Base-by-base conservation (phyloP, 2,329 filamentous ascomycete species). In the Allantophomopsis cytisporea region DNA sequence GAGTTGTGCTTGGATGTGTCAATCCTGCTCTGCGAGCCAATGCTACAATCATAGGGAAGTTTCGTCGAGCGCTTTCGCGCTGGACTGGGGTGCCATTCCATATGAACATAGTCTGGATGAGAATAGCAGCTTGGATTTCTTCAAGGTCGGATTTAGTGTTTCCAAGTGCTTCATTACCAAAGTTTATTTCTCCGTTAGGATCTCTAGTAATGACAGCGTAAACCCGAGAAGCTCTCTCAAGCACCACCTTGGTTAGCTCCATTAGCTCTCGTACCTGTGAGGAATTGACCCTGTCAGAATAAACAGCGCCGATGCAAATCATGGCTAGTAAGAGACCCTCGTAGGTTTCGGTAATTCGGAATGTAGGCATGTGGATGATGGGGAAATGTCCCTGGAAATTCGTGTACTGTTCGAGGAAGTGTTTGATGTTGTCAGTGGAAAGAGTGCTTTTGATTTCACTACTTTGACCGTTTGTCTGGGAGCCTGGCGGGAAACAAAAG, bases 361-460 rank as follows among this genome's bases (percentile, higher is more conserved):
- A 83, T 7, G 80, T 82, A 30, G 80, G 71, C 55, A 80, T 68
- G 53, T 87, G 80, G 39, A 86, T 68, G 47, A 83, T 68, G 15
- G 80, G 76, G 62, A 83, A 83, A 57, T 87, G 81, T 44, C 73
- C 69, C 55, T 84, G 76, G 56, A 79, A 85, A 57, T 83, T 76
- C 43, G 70, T 75, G 63, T 82, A 85, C 51, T 77, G 69, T 50
- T 78, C 70, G 55, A 84, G 67, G 54, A 83, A 83, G 53, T 78
- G 70, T 62, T 76, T 77, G 54, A 84, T 67, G 55, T 81, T 81
- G 49, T 80, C 72, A 43, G 74, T 68, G 37, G 75, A 76, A 50
- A 84, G 71, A 51, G 76, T 78, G 42, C 55, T 56, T 47, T 53
- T 60, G 60, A 73, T 64, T 46, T 55, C 59, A 62, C 60, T 62